Conservation (phyloP, 2,329 filamentous ascomycete species). For the Scedosporium boydii region DNA sequence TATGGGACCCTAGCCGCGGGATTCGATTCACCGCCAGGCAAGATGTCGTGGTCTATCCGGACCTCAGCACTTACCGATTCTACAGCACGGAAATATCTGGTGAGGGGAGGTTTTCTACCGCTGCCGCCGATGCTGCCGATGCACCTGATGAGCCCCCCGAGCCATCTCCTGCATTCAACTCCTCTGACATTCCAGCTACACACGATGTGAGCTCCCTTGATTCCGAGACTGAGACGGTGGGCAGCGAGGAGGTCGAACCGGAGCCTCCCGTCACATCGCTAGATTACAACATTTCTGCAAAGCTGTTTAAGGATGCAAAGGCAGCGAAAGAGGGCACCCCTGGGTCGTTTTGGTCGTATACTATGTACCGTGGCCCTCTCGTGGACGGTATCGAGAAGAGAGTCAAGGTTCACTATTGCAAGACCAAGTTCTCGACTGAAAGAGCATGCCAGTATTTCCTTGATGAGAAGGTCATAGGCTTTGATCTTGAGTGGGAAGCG, state of each 20-base stretch:
- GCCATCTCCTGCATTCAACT: neutral
- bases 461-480: constrained; percentile 63
- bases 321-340: constrained; percentile 30
- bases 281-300: constrained; percentile 36
- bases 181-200: neutral
- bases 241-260: constrained; percentile 4
- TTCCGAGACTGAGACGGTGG: neutral
- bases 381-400: constrained; percentile 33
- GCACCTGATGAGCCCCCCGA: neutral
- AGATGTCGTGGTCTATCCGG: constrained; percentile 2
- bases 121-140: neutral
- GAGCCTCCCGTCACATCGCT: constrained; percentile 21
- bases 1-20: constrained; percentile 3
- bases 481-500: constrained; percentile 78
- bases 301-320: constrained; percentile 38
- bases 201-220: neutral
- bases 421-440: constrained; percentile 57
- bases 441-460: constrained; percentile 56
- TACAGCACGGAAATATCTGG: neutral
- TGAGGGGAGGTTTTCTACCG: neutral
- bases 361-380: constrained; percentile 49
- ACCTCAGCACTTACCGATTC: neutral
- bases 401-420: constrained; percentile 72
- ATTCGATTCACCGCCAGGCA: neutral
- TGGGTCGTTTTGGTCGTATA: constrained; percentile 59